Evolutionary conservation across 257 asterid species (phyloP).

Genomic region (Solanum dulcamara): DNA sequence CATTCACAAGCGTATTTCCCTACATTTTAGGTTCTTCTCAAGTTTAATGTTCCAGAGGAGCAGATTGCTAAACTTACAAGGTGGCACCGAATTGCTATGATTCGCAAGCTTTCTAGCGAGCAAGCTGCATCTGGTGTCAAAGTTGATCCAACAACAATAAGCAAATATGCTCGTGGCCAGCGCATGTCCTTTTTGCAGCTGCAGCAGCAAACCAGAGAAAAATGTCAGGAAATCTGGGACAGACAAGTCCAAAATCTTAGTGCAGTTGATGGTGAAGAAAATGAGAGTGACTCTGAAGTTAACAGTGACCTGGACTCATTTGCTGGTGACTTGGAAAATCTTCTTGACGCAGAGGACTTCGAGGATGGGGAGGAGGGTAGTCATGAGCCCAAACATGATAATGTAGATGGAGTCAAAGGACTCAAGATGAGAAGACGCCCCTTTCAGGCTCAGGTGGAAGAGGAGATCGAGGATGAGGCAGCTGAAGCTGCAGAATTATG

Average conservation of each 20-base stretch:
- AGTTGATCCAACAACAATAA: constrained; percentile 90
- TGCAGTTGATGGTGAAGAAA: constrained; percentile 79
- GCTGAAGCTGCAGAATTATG: constrained; percentile 96
- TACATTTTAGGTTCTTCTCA: constrained; percentile 75
- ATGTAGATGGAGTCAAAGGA: constrained; percentile 72
- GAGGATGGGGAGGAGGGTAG: constrained; percentile 79
- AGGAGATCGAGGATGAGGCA: constrained; percentile 90
- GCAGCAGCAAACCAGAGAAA: constrained; percentile 99
- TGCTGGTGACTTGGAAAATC: constrained; percentile 99
- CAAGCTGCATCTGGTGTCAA: constrained; percentile 96
- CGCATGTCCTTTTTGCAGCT: constrained; percentile 98
- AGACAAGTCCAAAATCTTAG: constrained; percentile 82
- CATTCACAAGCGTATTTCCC: not conserved
- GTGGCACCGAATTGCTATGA: constrained; percentile 97
- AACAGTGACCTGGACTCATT: constrained; percentile 97
- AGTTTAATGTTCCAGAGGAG: constrained; percentile 90
- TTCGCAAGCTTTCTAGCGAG: constrained; percentile 96
- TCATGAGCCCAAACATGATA: constrained; percentile 56
- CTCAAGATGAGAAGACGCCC: constrained; percentile 84
- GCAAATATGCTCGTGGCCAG: constrained; percentile 98
- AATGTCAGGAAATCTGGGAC: constrained; percentile 99
- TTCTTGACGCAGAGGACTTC: constrained; percentile 87
- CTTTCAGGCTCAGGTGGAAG: constrained; percentile 78
- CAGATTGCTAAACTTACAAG: constrained; percentile 77
- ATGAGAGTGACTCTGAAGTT: constrained; percentile 91